phyloP scores from a whole-genome alignment of 345 rosid species.

The Salix exigua region DNA sequence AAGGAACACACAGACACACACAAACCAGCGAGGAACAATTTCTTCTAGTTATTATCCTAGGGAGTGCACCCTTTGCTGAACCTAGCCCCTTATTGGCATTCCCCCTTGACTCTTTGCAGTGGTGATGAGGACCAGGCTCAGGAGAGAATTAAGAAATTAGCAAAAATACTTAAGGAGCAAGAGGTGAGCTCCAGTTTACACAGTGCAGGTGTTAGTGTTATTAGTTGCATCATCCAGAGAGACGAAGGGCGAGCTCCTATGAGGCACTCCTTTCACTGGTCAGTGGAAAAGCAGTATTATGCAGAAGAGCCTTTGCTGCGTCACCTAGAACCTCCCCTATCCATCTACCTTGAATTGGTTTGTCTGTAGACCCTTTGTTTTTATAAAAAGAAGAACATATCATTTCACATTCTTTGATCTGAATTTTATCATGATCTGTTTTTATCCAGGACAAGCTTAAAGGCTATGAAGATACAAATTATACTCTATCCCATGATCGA shows the following conservation, averaged over 20 bases:
- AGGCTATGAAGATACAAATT: slow-evolving; percentile 68
- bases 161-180: slow-evolving; percentile 88
- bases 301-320: slow-evolving; percentile 94
- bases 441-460: slow-evolving; percentile 87
- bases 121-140: slow-evolving; percentile 99
- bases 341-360: slow-evolving; percentile 95
- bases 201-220: slow-evolving; percentile 83
- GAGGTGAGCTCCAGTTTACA: slow-evolving; percentile 70
- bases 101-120: slow-evolving; percentile 46
- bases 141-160: slow-evolving; percentile 85
- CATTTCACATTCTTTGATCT: slow-evolving; percentile 7
- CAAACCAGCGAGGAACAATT: not conserved
- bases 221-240: slow-evolving; percentile 95
- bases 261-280: slow-evolving; percentile 98
- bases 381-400: not conserved
- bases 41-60: slow-evolving; percentile 4
- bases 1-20: not conserved
- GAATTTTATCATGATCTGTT: slow-evolving; percentile 8
- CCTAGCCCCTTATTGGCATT: slow-evolving; percentile 13
- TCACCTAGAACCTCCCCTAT: slow-evolving; percentile 95
- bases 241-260: slow-evolving; percentile 98
- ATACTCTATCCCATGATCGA: slow-evolving; percentile 78
- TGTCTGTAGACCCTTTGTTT: slow-evolving; percentile 13
- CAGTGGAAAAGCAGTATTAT: slow-evolving; percentile 64
- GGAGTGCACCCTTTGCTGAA: not conserved